Base-by-base conservation (phyloP, 108 stramenopile genomes). In the Cyclotella cryptica region DNA sequence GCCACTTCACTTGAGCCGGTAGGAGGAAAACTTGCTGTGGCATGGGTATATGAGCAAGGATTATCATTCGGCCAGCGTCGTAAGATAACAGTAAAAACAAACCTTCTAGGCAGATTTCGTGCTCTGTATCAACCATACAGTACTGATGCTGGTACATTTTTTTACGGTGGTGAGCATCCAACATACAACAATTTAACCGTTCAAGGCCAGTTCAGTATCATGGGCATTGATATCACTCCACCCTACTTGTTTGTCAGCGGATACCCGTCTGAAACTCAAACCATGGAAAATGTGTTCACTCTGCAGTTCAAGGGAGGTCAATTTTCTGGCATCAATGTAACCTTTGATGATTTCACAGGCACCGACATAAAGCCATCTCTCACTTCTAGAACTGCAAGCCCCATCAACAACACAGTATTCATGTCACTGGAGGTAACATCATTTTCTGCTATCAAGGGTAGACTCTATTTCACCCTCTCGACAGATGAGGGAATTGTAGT, bases 111-210 rank as follows among this genome's bases (percentile, higher is more conserved):
- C 17, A 24, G 24, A 18, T 70, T 77, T 24, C 27, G 66, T 21
- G 39, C 49, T 29, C 22, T n/a, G 4, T 77, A 54, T 45, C 69
- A 71, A 22, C 77, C 77, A 51, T 77, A 71, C 40, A 70, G 61
- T 29, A 66, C 47, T 0, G 69, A 77, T 71, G 46, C 52, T 42
- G 77, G 77, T 35, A 21, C 28, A 51, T 77, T 60, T 39, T 24
- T 71, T 0, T 77, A 42, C 46, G 77, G 77, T 0, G 77, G 77
- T 5, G 77, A 77, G 60, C 77, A 77, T 62, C 77, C 69, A 19
- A 26, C 15, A 1, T 66, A 54, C 53, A 55, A 46, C 26, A 77
- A 77, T 29, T 29, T 66, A 14, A 77, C 77, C 41, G 53, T 47
- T 19, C 77, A 77, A 46, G 77, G 77, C 22, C 17, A 62, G 39